A percentile compares a stretch with the other conserved stretches of the same genome.
These are phyloP conservation scores for Pilasporangium apinafurcum DNA, from an alignment of 352 stramenopile genomes.

Conservation along the genomic window DNA sequence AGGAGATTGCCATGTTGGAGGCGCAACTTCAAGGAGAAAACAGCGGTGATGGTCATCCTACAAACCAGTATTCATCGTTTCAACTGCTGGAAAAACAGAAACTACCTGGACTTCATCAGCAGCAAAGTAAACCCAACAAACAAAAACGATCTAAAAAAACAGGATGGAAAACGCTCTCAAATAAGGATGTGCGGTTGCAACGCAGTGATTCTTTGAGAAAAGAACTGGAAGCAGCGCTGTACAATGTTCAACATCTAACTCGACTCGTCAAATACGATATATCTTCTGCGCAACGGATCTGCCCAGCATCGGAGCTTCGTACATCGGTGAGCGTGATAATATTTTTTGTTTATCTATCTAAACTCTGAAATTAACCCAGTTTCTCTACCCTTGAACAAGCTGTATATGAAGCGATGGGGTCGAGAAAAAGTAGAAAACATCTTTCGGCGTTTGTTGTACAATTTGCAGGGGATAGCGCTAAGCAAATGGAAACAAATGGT, in stretches of 20 bases:
- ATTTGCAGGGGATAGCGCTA: conserved; percentile 58
- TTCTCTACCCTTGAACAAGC: conserved; percentile 8
- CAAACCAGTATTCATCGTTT: background rate
- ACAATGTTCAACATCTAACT: conserved; percentile 62
- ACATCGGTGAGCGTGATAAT: conserved; percentile 25
- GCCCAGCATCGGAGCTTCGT: conserved; percentile 45
- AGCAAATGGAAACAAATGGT: conserved; percentile 45
- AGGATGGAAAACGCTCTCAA: background rate
- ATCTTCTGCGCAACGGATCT: conserved; percentile 61
- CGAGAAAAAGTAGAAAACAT: conserved; percentile 73
- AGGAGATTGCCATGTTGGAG: conserved; percentile 66
- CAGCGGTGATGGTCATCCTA: background rate
- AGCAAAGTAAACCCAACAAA: background rate
- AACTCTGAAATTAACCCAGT: background rate
- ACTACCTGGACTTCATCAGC: background rate
- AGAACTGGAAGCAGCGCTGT: conserved; percentile 49
- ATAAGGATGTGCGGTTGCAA: background rate
- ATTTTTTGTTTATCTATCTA: background rate
- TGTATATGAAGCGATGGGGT: conserved; percentile 80
- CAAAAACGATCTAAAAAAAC: background rate
- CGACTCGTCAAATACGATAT: conserved; percentile 72
- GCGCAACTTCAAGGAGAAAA: conserved; percentile 26
- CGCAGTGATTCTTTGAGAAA: conserved; percentile 26
- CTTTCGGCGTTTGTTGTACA: conserved; percentile 61
- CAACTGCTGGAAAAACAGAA: no score